phyloP scores from a whole-genome alignment of 2,329 filamentous ascomycete species.

The Alternaria metachromatica region DNA sequence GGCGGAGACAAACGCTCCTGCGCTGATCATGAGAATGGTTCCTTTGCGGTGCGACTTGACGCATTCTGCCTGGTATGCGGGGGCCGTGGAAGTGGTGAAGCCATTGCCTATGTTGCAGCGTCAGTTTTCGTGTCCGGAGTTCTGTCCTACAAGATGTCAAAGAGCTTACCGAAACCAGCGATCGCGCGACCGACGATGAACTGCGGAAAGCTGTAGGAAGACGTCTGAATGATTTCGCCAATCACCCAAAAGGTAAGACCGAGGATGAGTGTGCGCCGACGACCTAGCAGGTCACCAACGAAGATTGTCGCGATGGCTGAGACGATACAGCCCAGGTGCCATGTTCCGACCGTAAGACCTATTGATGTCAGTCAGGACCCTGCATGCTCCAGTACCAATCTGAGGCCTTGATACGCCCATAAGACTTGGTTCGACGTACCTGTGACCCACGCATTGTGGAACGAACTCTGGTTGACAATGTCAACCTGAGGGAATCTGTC shows the following conservation, averaged over 20 bases:
- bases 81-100: constrained; percentile 59
- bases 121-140: neutral
- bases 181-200: constrained; percentile 60
- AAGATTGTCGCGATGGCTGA: constrained; percentile 61
- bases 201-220: constrained; percentile 54
- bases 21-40: constrained; percentile 56
- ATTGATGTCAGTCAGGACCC: neutral
- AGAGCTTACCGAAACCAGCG: constrained; percentile 57
- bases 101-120: constrained; percentile 52
- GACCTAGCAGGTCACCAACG: constrained; percentile 57
- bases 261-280: constrained; percentile 57
- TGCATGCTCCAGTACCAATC: neutral
- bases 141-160: neutral
- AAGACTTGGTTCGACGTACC: constrained; percentile 18
- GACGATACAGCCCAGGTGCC: constrained; percentile 63
- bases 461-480: constrained; percentile 26
- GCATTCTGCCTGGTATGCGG: constrained; percentile 60
- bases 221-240: constrained; percentile 58
- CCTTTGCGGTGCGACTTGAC: constrained; percentile 54
- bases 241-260: constrained; percentile 58
- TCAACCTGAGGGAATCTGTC: constrained; percentile 37
- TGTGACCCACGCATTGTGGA: constrained; percentile 33
- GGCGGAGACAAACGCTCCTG: constrained; percentile 58
- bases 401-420: neutral
- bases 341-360: constrained; percentile 41